Conservation (phyloP, 352 stramenopile genomes). For the Achlya hypogyna region DNA sequence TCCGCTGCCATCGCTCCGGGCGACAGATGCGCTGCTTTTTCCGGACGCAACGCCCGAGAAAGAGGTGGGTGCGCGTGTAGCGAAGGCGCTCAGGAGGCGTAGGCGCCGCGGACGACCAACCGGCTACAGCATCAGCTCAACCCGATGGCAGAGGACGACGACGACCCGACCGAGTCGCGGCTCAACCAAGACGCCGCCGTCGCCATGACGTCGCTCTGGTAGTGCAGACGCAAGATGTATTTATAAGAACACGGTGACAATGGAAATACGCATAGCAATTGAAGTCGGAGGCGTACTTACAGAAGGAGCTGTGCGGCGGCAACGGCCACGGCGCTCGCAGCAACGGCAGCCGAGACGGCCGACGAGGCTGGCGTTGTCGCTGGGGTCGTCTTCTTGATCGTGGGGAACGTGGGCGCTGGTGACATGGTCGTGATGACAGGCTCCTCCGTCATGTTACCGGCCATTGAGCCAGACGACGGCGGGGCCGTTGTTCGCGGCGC, state of each 20-base stretch:
- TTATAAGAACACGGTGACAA: not conserved
- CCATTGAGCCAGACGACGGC: not conserved
- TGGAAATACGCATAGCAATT: not conserved
- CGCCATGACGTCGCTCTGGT: conserved; percentile 19
- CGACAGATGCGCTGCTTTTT: not conserved
- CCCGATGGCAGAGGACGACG: conserved; percentile 9
- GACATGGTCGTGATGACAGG: not conserved
- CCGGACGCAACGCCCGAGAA: conserved; percentile 1
- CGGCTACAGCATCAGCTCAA: conserved; percentile 19
- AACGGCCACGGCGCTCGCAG: not conserved
- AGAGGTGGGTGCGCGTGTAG: not conserved
- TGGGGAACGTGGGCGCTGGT: not conserved
- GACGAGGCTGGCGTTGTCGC: not conserved
- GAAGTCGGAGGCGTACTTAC: not conserved
- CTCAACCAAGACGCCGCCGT: conserved; percentile 16
- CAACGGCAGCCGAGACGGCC: not conserved
- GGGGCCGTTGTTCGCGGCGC: not conserved
- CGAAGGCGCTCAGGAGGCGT: not conserved
- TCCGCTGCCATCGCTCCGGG: conserved; percentile 7
- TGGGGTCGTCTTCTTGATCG: not conserved
- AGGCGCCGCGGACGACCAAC: not conserved
- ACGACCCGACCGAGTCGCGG: not conserved
- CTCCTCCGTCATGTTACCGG: not conserved
- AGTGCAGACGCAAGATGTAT: not conserved
- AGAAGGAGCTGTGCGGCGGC: not conserved